Percentiles rank a stretch among this genome's conserved stretches.
phyloP scores from a whole-genome alignment of 108 stramenopile genomes.

The Schizochytrium sp. region DNA sequence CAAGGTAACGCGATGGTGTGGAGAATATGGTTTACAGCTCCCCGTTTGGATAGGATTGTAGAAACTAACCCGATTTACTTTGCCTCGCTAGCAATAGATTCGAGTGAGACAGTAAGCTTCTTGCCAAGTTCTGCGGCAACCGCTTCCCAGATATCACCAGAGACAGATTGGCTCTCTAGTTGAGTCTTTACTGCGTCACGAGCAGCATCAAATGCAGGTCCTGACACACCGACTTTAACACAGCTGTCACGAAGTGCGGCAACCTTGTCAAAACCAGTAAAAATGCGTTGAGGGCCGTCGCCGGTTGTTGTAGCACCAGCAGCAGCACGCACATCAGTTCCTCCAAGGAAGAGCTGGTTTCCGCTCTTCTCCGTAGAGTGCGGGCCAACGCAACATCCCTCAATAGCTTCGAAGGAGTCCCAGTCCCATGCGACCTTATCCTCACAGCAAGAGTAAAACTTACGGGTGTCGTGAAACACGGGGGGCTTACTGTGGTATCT shows the following conservation, averaged over 20 bases:
- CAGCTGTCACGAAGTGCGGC: not conserved
- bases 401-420: conserved; percentile 50
- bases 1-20: too few relatives aligned
- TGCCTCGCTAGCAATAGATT: not conserved
- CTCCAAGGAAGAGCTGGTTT: conserved; percentile 43
- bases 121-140: conserved; percentile 16
- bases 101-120: not conserved
- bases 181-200: conserved; percentile 29
- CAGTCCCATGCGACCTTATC: conserved; percentile 74
- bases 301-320: not conserved
- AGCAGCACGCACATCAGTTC: conserved; percentile 14
- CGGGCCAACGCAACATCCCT: conserved; percentile 42
- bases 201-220: conserved; percentile 14
- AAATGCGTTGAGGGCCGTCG: conserved; percentile 33
- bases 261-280: conserved; percentile 25
- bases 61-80: too few relatives aligned
- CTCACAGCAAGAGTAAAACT: conserved; percentile 94
- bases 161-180: not conserved
- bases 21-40: too few relatives aligned
- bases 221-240: not conserved
- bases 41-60: too few relatives aligned
- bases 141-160: conserved; percentile 21
- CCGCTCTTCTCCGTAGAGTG: conserved; percentile 41
- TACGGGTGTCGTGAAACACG: conserved; percentile 97
- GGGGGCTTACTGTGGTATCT: conserved; percentile 89